Percentiles rank a stretch among this genome's conserved stretches.
These are phyloP conservation scores for Rhizoctonia solani DNA, from an alignment of 1,284 basidiomycete species.

Conservation along the genomic window DNA sequence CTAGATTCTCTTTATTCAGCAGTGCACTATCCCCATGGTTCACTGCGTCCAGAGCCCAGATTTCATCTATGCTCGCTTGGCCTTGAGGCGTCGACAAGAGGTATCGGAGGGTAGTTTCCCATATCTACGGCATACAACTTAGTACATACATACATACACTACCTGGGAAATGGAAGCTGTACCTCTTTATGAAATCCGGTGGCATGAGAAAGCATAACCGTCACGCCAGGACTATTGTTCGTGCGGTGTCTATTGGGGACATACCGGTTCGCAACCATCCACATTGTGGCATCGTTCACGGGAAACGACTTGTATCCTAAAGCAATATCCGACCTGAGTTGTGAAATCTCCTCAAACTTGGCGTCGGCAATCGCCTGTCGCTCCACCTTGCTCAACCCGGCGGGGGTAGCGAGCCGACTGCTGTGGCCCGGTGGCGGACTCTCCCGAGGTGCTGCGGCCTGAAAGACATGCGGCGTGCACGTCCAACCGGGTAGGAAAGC, in stretches of 20 bases:
- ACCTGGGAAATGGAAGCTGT: constrained; percentile 39
- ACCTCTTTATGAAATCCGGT: constrained; percentile 86
- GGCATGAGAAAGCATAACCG: constrained; percentile 74
- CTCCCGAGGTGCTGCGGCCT: constrained; percentile 15
- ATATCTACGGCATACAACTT: constrained; percentile 52
- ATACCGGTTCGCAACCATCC: constrained; percentile 63
- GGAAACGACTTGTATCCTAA: background rate
- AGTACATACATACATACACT: background rate
- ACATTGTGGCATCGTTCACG: constrained; percentile 46
- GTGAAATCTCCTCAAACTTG: background rate
- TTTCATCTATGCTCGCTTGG: constrained; percentile 59
- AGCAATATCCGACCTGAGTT: background rate
- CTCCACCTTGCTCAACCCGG: constrained; percentile 16
- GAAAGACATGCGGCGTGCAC: constrained; percentile 25
- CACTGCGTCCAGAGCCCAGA: constrained; percentile 78
- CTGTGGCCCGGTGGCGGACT: constrained; percentile 1
- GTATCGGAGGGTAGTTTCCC: constrained; percentile 63
- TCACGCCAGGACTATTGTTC: constrained; percentile 52
- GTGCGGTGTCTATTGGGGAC: constrained; percentile 44
- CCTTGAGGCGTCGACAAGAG: constrained; percentile 44
- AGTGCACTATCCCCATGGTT: constrained; percentile 77
- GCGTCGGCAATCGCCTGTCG: constrained; percentile 3
- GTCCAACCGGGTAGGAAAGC: constrained; percentile 6
- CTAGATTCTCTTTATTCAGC: constrained; percentile 61
- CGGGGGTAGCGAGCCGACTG: background rate